Conservation (phyloP, 345 rosid genomes). For the Mangifera indica region DNA sequence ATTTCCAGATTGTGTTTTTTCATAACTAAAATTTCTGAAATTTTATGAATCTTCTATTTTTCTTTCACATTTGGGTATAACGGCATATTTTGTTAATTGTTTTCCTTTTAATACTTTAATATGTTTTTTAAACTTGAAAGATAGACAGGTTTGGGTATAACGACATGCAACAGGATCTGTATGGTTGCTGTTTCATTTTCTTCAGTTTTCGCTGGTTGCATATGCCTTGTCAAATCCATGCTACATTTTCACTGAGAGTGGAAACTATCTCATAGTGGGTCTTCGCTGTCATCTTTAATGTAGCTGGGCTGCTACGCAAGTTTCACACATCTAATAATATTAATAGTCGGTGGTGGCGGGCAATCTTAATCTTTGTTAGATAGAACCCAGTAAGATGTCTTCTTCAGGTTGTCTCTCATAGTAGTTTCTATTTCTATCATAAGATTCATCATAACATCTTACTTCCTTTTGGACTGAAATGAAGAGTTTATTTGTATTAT, state of each 20-base stretch:
- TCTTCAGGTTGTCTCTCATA: not conserved
- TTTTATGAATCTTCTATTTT: not conserved
- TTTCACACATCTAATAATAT: slow-evolving; percentile 83
- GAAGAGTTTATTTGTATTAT: not conserved
- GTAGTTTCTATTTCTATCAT: not conserved
- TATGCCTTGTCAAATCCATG: slow-evolving; percentile 66
- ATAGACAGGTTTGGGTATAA: slow-evolving; percentile 94
- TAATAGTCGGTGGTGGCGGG: no score
- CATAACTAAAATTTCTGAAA: not conserved
- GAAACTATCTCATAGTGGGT: slow-evolving; percentile 76
- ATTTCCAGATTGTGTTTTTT: not conserved
- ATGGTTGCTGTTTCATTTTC: slow-evolving; percentile 91
- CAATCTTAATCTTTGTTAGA: not conserved
- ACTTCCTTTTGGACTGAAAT: not conserved
- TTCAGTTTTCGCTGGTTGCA: slow-evolving; percentile 93
- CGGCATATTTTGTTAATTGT: not conserved
- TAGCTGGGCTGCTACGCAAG: slow-evolving; percentile 98
- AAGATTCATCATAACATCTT: not conserved
- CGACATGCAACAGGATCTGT: slow-evolving; percentile 93
- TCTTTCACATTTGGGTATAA: not conserved
- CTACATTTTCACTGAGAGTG: slow-evolving; percentile 38
- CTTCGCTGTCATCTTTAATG: slow-evolving; percentile 87
- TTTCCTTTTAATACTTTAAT: not conserved
- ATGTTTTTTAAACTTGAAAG: slow-evolving; percentile 39
- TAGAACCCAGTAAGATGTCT: not conserved